Conservation (phyloP, 306 rosid species). For the Psophocarpus tetragonolobus region DNA sequence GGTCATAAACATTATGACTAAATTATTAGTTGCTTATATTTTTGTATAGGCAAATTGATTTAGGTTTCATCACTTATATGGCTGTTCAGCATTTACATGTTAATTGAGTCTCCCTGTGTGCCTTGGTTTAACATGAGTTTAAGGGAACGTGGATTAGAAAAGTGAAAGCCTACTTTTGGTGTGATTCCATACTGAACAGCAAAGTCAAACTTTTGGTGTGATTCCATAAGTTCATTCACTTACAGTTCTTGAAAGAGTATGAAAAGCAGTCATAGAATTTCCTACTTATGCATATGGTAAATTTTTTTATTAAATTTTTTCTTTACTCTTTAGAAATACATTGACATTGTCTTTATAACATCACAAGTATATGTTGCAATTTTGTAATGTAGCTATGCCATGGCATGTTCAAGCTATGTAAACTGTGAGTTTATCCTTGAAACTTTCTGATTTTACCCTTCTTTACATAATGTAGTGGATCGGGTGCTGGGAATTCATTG, state of each 20-base stretch:
- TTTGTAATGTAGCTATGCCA: neutral
- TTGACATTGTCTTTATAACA: neutral
- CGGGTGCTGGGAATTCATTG: constrained; percentile 81
- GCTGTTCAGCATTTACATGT: neutral
- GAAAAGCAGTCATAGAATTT: neutral
- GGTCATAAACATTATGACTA: neutral
- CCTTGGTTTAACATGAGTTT: constrained; percentile 25
- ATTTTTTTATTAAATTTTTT: neutral
- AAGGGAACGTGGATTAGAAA: neutral
- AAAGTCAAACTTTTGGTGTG: neutral
- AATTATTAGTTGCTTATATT: neutral
- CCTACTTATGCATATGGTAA: neutral
- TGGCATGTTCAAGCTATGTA: neutral
- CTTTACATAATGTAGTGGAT: constrained; percentile 60
- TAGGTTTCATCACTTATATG: neutral
- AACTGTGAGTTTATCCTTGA: neutral
- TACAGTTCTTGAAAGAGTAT: neutral
- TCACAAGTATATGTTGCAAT: neutral
- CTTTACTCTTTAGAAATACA: neutral
- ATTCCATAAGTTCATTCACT: constrained; percentile 3
- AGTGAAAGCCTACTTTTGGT: neutral
- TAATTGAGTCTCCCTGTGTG: neutral
- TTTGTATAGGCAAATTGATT: constrained; percentile 17
- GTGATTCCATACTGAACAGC: neutral
- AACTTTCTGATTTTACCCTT: constrained; percentile 26